phyloP scores from a whole-genome alignment of 345 rosid genomes.

The Clausena lansium region DNA sequence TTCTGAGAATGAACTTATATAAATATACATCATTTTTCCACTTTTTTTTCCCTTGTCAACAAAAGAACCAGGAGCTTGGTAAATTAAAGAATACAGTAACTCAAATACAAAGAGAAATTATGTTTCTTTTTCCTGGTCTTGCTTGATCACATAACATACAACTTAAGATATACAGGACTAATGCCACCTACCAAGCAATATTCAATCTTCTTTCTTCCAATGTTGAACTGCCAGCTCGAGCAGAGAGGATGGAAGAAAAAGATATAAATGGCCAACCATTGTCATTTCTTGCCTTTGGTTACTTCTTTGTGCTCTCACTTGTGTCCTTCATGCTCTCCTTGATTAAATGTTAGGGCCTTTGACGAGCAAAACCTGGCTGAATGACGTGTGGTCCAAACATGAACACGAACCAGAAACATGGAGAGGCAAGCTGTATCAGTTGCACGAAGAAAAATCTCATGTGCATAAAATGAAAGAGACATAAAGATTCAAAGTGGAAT shows the following conservation, averaged over 20 bases:
- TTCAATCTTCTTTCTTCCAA: conserved; percentile 1
- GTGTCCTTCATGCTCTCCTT: conserved; percentile 19
- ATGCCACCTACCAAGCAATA: background rate
- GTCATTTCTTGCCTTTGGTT: background rate
- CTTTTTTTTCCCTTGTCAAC: background rate
- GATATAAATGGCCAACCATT: background rate
- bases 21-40: background rate
- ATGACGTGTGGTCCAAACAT: conserved; percentile 19
- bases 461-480: conserved; percentile 1
- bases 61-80: background rate
- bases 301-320: background rate
- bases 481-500: background rate
- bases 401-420: conserved; percentile 33
- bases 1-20: background rate
- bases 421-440: conserved; percentile 21
- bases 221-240: conserved; percentile 15
- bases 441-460: conserved; percentile 1
- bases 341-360: conserved; percentile 32
- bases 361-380: conserved; percentile 93
- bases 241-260: conserved; percentile 7
- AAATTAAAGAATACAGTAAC: background rate
- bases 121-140: background rate
- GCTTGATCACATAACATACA: background rate
- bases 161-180: background rate
- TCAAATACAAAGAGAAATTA: background rate